Base-by-base conservation (phyloP, 73 alveolate species). In the Symbiodinium pilosum region DNA sequence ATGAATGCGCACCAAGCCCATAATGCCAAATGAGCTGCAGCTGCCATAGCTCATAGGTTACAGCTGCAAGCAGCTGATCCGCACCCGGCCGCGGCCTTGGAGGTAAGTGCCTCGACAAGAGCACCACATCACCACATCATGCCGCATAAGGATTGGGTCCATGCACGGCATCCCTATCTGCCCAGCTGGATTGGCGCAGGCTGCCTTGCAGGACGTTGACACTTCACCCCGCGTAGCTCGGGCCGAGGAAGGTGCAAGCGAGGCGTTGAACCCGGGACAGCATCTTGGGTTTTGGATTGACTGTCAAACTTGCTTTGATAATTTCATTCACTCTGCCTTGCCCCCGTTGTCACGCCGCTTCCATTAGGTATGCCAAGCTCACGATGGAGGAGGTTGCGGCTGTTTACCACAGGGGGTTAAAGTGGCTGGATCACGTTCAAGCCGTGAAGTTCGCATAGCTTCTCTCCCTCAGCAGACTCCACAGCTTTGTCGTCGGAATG, bases 21-120 rank as follows among this genome's bases (percentile, higher is more conserved):
- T n/a, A n/a, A n/a, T n/a, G n/a, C n/a, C n/a, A n/a, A n/a, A n/a
- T n/a, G n/a, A n/a, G n/a, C n/a, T n/a, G n/a, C n/a, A n/a, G n/a
- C n/a, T n/a, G n/a, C n/a, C n/a, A n/a, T n/a, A n/a, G n/a, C 59
- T 14, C 21, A 14, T 6, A 91, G 97, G 97, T 30, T 91, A 69
- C 84, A 68, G 77, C 43, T 91, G 97, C 84, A 86, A 91, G 30
- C 97, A 84, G n/a, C 56, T 91, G 39, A 85, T 91, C 40, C 97
- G 97, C 51, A 91, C 97, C 41, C 87, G 97, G 54, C 47, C 81
- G 9, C 89, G 14, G 54, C 77, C 77, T 91, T 54, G 18, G 7
- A 8, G n/a, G n/a, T n/a, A n/a, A n/a, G n/a, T n/a, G n/a, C n/a
- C n/a, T n/a, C n/a, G n/a, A n/a, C n/a, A 26, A 7, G 34, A 0